These are phyloP conservation scores for Aspergillus melleus DNA, from an alignment of 2,329 filamentous ascomycete genomes.

Conservation along the genomic window DNA sequence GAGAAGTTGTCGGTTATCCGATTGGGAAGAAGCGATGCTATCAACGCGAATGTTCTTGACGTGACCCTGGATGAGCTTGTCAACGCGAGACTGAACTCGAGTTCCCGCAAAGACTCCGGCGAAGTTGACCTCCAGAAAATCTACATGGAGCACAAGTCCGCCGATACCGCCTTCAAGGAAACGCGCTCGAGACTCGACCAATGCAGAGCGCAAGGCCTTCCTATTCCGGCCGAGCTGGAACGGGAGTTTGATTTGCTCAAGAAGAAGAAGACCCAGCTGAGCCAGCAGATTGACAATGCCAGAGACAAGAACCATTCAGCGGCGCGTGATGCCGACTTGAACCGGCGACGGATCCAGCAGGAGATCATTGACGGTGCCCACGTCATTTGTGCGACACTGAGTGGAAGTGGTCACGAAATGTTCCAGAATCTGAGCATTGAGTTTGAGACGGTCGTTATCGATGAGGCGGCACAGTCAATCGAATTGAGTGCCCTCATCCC, in stretches of 20 bases:
- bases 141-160: conserved; percentile 65
- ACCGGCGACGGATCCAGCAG: conserved; percentile 80
- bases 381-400: conserved; percentile 91
- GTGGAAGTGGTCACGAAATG: conserved; percentile 95
- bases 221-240: conserved; percentile 56
- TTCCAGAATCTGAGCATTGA: conserved; percentile 92
- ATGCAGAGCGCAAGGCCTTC: conserved; percentile 55
- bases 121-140: conserved; percentile 62
- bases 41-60: conserved; percentile 84
- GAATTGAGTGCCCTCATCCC: conserved; percentile 95
- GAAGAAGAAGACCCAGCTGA: conserved; percentile 72
- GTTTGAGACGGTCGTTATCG: conserved; percentile 97
- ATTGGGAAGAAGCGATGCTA: conserved; percentile 85
- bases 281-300: conserved; percentile 79
- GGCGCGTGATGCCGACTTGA: conserved; percentile 81
- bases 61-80: conserved; percentile 94
- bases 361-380: conserved; percentile 87
- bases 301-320: conserved; percentile 83
- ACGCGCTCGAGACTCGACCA: conserved; percentile 72
- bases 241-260: conserved; percentile 77
- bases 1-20: conserved; percentile 85
- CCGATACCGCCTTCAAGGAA: conserved; percentile 66
- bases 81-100: conserved; percentile 63
- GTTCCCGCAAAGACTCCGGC: conserved; percentile 45
- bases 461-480: conserved; percentile 97